Conservation (phyloP, 495 filamentous ascomycete species). For the Annulohypoxylon bovei region DNA sequence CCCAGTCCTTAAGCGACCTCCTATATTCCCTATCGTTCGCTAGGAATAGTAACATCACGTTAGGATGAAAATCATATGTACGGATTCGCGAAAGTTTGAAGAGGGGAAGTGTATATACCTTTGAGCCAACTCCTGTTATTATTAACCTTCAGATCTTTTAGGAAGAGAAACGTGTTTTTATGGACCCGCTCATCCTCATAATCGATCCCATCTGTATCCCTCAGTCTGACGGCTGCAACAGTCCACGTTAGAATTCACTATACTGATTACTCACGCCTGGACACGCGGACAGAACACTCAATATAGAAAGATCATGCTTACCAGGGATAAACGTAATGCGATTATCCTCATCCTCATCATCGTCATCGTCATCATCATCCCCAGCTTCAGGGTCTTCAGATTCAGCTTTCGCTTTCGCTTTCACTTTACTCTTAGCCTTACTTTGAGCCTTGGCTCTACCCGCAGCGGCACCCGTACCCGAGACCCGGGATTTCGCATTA, state of each 20-base stretch:
- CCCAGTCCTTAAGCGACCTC: constrained; percentile 78
- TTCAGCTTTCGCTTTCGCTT: constrained; percentile 20
- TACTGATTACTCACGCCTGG: background rate
- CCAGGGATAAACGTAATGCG: constrained; percentile 66
- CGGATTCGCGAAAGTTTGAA: background rate
- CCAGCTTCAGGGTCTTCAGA: constrained; percentile 30
- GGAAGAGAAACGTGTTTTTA: constrained; percentile 82
- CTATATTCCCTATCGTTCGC: constrained; percentile 81
- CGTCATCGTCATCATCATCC: constrained; percentile 32
- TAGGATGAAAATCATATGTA: background rate
- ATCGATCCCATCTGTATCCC: constrained; percentile 69
- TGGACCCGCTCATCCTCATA: constrained; percentile 79
- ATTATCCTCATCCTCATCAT: constrained; percentile 52
- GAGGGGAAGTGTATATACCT: constrained; percentile 57
- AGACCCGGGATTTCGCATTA: constrained; percentile 8
- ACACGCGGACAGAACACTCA: background rate
- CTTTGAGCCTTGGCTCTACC: background rate
- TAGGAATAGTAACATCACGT: constrained; percentile 41
- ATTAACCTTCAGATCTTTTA: constrained; percentile 77
- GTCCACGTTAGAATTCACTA: constrained; percentile 7
- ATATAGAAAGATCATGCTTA: background rate
- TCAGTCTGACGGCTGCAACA: constrained; percentile 55
- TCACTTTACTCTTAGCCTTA: constrained; percentile 11
- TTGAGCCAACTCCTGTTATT: constrained; percentile 87
- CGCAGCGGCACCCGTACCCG: background rate